Conservation (phyloP, 2,329 filamentous ascomycete species). For the Fusarium sp. region DNA sequence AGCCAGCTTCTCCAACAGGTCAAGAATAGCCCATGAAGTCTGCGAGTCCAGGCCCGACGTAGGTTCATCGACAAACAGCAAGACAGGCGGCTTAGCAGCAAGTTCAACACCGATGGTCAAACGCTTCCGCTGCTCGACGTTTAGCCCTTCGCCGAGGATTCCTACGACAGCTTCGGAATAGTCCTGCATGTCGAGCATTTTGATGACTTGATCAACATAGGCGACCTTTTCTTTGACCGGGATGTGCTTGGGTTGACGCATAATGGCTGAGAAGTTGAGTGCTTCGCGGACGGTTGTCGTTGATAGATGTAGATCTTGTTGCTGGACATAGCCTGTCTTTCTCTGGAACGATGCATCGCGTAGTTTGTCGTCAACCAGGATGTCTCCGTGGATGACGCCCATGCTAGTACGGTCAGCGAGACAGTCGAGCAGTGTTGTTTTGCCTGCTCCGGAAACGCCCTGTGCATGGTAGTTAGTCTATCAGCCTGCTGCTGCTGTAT, state of each 20-base stretch:
- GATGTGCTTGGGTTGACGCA: constrained; percentile 77
- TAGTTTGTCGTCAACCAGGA: constrained; percentile 68
- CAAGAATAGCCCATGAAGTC: constrained; percentile 66
- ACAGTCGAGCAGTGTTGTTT: constrained; percentile 85
- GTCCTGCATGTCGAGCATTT: constrained; percentile 69
- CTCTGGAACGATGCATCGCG: constrained; percentile 83
- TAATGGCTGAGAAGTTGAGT: constrained; percentile 81
- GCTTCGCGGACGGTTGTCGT: constrained; percentile 87
- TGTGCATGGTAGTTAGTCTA: constrained; percentile 1
- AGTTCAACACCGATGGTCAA: constrained; percentile 66
- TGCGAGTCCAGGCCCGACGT: constrained; percentile 67
- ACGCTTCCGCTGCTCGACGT: constrained; percentile 66
- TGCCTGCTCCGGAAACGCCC: constrained; percentile 80
- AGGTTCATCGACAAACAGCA: constrained; percentile 68
- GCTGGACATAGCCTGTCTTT: constrained; percentile 87
- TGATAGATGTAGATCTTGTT: constrained; percentile 84
- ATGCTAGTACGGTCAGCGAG: constrained; percentile 83
- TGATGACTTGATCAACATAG: constrained; percentile 82
- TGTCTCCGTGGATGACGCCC: constrained; percentile 83
- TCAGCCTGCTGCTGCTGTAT: fast-evolving
- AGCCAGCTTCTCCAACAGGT: constrained; percentile 67
- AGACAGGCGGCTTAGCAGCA: constrained; percentile 61
- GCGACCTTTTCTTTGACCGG: constrained; percentile 76
- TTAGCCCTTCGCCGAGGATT: constrained; percentile 64
- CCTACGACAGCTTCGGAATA: constrained; percentile 71